phyloP scores from a whole-genome alignment of 2,329 filamentous ascomycete genomes.

The Calonectria naviculata region DNA sequence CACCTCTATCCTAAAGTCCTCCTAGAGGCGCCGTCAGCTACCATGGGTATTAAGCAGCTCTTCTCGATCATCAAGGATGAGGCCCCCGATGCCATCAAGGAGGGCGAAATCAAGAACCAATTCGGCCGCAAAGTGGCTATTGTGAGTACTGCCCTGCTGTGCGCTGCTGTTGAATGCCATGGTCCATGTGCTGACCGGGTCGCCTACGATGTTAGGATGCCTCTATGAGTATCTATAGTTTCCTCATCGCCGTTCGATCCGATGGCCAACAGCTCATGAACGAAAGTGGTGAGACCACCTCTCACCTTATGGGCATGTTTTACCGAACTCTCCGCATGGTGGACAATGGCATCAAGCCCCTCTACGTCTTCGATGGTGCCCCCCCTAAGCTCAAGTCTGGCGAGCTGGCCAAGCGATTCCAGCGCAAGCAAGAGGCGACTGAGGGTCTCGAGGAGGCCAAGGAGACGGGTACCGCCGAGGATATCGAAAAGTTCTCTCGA shows the following conservation, averaged over 20 bases:
- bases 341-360: constrained; percentile 97
- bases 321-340: constrained; percentile 98
- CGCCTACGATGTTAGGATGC: constrained; percentile 46
- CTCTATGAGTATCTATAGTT: constrained; percentile 99
- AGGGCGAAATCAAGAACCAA: constrained; percentile 98
- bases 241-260: constrained; percentile 96
- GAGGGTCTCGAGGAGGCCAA: constrained; percentile 95
- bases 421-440: constrained; percentile 91
- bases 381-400: constrained; percentile 98
- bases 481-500: constrained; percentile 97
- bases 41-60: constrained; percentile 77
- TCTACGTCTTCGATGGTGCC: constrained; percentile 98
- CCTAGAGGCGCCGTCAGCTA: constrained; percentile 36
- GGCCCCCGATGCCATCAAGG: constrained; percentile 94
- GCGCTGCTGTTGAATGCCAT: background rate
- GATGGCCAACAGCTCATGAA: constrained; percentile 97
- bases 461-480: constrained; percentile 94
- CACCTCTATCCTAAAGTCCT: background rate
- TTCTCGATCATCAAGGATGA: constrained; percentile 89
- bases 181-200: constrained; percentile 21
- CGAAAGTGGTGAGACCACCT: constrained; percentile 95
- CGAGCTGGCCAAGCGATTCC: constrained; percentile 94
- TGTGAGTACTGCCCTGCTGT: constrained; percentile 64
- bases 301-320: constrained; percentile 99
- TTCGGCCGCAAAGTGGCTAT: constrained; percentile 99